Evolutionary conservation across 345 rosid species (phyloP).

Genomic region (Pistacia atlantica): DNA sequence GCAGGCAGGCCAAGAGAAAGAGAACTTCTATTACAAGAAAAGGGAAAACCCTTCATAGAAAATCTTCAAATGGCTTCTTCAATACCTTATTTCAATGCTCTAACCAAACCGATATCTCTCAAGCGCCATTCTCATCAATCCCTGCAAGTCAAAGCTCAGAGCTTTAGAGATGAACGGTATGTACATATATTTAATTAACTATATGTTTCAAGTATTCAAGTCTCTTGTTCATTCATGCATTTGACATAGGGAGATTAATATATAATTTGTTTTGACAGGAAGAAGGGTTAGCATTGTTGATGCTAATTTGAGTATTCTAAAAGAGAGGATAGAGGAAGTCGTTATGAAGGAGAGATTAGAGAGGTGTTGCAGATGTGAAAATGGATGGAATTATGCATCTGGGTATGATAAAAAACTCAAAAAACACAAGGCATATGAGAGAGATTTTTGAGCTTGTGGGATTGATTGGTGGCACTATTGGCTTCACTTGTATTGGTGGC

Average conservation of each 20-base stretch:
- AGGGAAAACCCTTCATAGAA: background rate
- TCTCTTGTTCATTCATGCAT: background rate
- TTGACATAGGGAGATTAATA: background rate
- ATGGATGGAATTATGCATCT: slow-evolving; percentile 50
- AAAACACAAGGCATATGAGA: slow-evolving; percentile 18
- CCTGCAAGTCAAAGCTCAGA: slow-evolving; percentile 32
- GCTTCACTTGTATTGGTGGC: slow-evolving; percentile 36
- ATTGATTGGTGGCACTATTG: slow-evolving; percentile 39
- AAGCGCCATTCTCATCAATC: slow-evolving; percentile 9
- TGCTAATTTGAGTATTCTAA: slow-evolving; percentile 45
- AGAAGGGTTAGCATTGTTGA: slow-evolving; percentile 36
- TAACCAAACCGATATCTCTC: slow-evolving; percentile 1
- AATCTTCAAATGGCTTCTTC: slow-evolving; percentile 16
- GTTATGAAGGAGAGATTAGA: slow-evolving; percentile 53
- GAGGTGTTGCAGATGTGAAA: slow-evolving; percentile 45
- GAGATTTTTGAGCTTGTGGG: slow-evolving; percentile 34
- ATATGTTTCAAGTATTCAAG: background rate
- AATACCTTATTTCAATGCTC: background rate
- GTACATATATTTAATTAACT: too few species aligned
- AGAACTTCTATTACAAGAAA: background rate
- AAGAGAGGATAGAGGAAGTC: slow-evolving; percentile 45
- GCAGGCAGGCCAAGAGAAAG: background rate
- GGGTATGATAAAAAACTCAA: slow-evolving; percentile 30
- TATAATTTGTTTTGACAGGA: slow-evolving; percentile 22
- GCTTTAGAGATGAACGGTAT: slow-evolving; percentile 44